A percentile compares a stretch with the other conserved stretches of the same genome.
Evolutionary conservation across 345 rosid genomes (phyloP).

Genomic region (Lepidium didymum): DNA sequence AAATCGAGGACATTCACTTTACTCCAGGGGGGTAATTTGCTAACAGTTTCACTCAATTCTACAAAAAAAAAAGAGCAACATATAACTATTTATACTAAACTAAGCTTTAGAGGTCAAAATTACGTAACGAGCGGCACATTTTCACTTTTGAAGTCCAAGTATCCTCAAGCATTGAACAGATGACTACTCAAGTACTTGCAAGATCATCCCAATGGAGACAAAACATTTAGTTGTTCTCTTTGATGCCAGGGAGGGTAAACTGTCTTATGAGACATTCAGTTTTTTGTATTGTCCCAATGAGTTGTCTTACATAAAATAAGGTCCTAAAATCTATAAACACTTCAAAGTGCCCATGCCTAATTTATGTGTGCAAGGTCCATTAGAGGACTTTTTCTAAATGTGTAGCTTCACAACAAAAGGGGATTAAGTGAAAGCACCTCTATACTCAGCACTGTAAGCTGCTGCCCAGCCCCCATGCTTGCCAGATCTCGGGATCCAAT

Average conservation of each 20-base stretch:
- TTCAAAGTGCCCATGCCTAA: neutral
- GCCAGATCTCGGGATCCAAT: constrained; percentile 95
- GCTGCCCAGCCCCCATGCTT: constrained; percentile 91
- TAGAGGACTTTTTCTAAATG: neutral
- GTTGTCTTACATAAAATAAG: neutral
- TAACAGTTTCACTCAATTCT: neutral
- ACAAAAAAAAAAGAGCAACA: neutral
- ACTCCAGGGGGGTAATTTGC: neutral
- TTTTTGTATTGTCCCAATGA: neutral
- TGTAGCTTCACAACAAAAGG: neutral
- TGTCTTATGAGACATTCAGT: neutral
- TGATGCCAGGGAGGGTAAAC: neutral
- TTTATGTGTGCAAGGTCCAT: neutral
- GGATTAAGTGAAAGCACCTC: constrained; percentile 50
- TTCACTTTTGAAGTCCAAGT: constrained; percentile 7
- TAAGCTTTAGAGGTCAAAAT: neutral
- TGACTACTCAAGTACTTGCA: neutral
- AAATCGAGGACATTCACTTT: neutral
- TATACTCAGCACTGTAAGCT: constrained; percentile 73
- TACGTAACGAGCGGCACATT: neutral
- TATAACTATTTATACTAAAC: neutral
- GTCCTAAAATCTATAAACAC: neutral
- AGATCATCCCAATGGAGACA: neutral
- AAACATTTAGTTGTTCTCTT: neutral
- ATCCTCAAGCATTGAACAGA: constrained; percentile 3